Evolutionary conservation across 495 filamentous ascomycete genomes (phyloP).

Genomic region (Penicillium angulare): DNA sequence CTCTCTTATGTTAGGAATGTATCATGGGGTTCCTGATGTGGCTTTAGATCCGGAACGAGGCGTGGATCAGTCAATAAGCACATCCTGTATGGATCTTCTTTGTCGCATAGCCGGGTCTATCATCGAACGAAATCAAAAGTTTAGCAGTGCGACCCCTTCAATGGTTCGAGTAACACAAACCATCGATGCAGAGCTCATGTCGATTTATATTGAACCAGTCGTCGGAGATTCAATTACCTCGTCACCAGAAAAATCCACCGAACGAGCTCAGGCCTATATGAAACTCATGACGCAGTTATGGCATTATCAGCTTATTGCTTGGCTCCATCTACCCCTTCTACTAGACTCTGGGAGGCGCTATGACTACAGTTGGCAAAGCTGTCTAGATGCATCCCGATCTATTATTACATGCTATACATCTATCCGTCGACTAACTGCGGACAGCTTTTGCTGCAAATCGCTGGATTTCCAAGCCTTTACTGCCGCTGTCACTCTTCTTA

Average conservation of each 20-base stretch:
- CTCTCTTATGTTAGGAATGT: constrained; percentile 15
- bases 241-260: constrained; percentile 30
- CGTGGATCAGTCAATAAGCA: neutral
- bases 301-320: constrained; percentile 31
- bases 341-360: constrained; percentile 38
- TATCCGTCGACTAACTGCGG: constrained; percentile 28
- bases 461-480: constrained; percentile 54
- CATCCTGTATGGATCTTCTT: constrained; percentile 12
- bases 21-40: constrained; percentile 9
- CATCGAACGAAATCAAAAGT: constrained; percentile 46
- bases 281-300: constrained; percentile 14
- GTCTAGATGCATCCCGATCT: constrained; percentile 34
- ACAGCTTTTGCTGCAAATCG: constrained; percentile 42
- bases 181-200: constrained; percentile 11
- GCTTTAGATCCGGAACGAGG: constrained; percentile 8
- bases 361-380: constrained; percentile 34
- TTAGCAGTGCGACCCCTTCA: constrained; percentile 26
- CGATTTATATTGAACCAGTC: constrained; percentile 19
- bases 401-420: constrained; percentile 40
- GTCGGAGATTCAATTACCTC: constrained; percentile 21
- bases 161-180: constrained; percentile 43
- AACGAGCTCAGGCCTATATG: constrained; percentile 2
- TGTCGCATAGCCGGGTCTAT: constrained; percentile 40
- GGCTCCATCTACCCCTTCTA: constrained; percentile 54
- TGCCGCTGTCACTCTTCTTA: constrained; percentile 42